Conservation (phyloP, 768 basidiomycete species). For the Termitomyces sp. region DNA sequence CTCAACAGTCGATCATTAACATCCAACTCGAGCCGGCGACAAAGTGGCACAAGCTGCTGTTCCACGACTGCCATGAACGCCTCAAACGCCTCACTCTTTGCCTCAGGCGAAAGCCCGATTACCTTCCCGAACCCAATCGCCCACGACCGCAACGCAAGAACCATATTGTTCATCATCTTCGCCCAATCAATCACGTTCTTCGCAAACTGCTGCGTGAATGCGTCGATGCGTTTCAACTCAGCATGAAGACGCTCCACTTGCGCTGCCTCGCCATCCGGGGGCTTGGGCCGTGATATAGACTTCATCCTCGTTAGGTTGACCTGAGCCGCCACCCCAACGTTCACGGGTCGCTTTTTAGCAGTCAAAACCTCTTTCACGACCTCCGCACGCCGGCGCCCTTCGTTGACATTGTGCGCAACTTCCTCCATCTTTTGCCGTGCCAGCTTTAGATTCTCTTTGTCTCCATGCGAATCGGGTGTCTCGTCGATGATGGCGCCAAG, state of each 20-base stretch:
- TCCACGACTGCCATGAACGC: slow-evolving; percentile 62
- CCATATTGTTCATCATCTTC: slow-evolving; percentile 40
- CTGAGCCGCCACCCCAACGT: slow-evolving; percentile 44
- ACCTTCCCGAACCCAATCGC: slow-evolving; percentile 60
- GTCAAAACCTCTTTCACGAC: slow-evolving; percentile 72
- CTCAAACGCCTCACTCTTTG: slow-evolving; percentile 58
- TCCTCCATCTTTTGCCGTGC: slow-evolving; percentile 63
- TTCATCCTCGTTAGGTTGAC: slow-evolving; percentile 61
- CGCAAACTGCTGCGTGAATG: slow-evolving; percentile 57
- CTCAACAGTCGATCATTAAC: slow-evolving; percentile 52
- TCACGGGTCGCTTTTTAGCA: slow-evolving; percentile 34
- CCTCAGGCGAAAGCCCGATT: slow-evolving; percentile 50
- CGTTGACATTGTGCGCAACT: slow-evolving; percentile 73
- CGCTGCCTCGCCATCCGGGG: slow-evolving; percentile 30
- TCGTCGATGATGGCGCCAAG: slow-evolving; percentile 71
- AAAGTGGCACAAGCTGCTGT: slow-evolving; percentile 46
- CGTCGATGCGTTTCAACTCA: slow-evolving; percentile 51
- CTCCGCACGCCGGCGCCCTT: slow-evolving; percentile 69
- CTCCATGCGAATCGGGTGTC: slow-evolving; percentile 63
- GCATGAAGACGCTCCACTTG: slow-evolving; percentile 50
- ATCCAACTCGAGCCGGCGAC: slow-evolving; percentile 44
- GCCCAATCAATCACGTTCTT: slow-evolving; percentile 63
- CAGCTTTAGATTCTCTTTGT: slow-evolving; percentile 49
- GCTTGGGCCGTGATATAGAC: slow-evolving; percentile 30
- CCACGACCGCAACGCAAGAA: slow-evolving; percentile 54